Evolutionary conservation across 2,329 filamentous ascomycete species (phyloP).

Genomic region (Colletotrichum simmondsii): DNA sequence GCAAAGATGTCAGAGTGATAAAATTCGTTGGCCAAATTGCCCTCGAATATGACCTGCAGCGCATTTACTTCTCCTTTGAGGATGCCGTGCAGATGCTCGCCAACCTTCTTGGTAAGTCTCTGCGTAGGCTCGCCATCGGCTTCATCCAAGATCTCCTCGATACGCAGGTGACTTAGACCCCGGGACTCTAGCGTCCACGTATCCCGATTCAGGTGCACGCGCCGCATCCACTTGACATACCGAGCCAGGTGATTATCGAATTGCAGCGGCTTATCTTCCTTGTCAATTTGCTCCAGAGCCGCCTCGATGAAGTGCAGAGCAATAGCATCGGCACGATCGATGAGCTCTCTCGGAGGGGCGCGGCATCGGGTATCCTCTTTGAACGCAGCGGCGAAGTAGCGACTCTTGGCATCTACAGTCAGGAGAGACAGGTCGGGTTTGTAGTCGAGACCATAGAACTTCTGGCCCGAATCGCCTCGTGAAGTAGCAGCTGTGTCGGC

Average conservation of each 20-base stretch:
- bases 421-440: conserved; percentile 1
- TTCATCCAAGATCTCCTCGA: not conserved
- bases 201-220: not conserved
- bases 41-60: conserved; percentile 12
- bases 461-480: not conserved
- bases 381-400: not conserved
- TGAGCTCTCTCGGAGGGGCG: not conserved
- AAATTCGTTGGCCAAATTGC: conserved; percentile 6
- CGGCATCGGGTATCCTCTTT: not conserved
- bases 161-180: not conserved
- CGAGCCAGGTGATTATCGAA: not conserved
- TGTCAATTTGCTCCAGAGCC: not conserved
- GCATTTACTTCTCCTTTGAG: conserved; percentile 8
- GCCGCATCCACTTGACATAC: conserved; percentile 13
- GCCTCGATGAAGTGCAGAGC: conserved; percentile 11
- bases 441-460: not conserved
- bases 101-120: conserved; percentile 7
- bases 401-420: not conserved
- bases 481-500: not conserved
- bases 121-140: conserved; percentile 9
- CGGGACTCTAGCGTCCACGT: not conserved
- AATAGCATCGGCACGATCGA: conserved; percentile 8
- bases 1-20: not conserved
- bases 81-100: not conserved
- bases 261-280: not conserved